Conservation (phyloP, 352 stramenopile species). For the Phytophthora syringae region DNA sequence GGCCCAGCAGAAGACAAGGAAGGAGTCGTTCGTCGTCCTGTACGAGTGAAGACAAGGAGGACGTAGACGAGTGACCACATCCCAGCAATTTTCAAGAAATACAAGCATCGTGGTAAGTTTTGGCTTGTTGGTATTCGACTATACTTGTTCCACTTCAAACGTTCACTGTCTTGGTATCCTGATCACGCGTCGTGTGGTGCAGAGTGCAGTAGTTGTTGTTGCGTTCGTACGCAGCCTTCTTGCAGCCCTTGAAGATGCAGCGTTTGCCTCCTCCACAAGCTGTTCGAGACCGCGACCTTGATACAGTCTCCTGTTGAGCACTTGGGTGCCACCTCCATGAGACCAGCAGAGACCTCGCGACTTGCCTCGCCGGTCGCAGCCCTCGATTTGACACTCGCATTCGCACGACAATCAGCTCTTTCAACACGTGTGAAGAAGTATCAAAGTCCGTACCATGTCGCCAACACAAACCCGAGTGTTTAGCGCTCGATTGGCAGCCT, state of each 20-base stretch:
- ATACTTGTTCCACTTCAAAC: constrained; percentile 1
- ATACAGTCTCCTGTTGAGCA: constrained; percentile 33
- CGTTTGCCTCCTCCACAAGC: constrained; percentile 48
- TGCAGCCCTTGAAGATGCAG: constrained; percentile 41
- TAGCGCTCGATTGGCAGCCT: constrained; percentile 44
- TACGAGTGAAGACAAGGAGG: constrained; percentile 28
- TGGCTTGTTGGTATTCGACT: neutral
- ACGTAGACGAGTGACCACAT: constrained; percentile 29
- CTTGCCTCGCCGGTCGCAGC: constrained; percentile 46
- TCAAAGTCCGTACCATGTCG: constrained; percentile 29
- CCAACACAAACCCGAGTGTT: constrained; percentile 48
- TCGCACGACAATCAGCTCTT: constrained; percentile 7
- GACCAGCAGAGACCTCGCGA: constrained; percentile 54
- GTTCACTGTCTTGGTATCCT: neutral
- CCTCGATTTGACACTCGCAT: constrained; percentile 46
- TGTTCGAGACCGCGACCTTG: constrained; percentile 50
- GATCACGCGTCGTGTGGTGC: constrained; percentile 28
- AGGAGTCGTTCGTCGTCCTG: constrained; percentile 21
- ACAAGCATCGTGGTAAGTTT: constrained; percentile 29
- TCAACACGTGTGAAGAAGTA: neutral
- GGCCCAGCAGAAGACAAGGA: neutral
- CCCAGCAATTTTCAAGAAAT: constrained; percentile 29
- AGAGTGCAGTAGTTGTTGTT: constrained; percentile 51
- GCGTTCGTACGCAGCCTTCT: constrained; percentile 43
- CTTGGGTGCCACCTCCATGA: constrained; percentile 47